Conservation (phyloP, 169 alveolate species). For the Eimeria maxima region DNA sequence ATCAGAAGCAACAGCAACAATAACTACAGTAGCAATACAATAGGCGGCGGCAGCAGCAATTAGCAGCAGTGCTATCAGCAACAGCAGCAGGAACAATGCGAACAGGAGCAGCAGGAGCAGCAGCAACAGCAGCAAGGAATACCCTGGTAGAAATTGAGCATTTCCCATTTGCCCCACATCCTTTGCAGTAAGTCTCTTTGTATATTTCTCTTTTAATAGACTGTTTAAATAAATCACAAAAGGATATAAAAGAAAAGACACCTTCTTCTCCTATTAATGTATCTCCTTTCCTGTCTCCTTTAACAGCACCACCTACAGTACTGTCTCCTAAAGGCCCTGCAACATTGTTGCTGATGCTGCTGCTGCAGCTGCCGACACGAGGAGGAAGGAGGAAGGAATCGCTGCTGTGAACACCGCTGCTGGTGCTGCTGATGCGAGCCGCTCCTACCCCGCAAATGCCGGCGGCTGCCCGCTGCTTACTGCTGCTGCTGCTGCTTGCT, state of each 20-base stretch:
- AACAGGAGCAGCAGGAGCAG: constrained; percentile 10
- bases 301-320: neutral
- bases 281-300: constrained; percentile 2
- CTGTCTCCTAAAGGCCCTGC: neutral
- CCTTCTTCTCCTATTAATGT: neutral
- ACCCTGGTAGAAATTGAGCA: neutral
- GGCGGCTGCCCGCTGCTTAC: neutral
- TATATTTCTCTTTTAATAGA: neutral
- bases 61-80: neutral
- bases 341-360: constrained; percentile 26
- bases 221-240: constrained; percentile 4
- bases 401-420: neutral
- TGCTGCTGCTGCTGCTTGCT: constrained; percentile 45
- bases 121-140: constrained; percentile 1
- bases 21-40: neutral
- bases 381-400: neutral
- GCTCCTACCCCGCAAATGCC: neutral
- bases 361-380: constrained; percentile 23
- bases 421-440: constrained; percentile 25
- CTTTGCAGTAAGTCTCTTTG: constrained; percentile 7
- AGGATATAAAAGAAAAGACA: neutral
- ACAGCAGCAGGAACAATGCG: neutral
- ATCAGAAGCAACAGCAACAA: neutral
- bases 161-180: constrained; percentile 6
- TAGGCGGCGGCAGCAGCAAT: neutral